These are phyloP conservation scores for Berberis thunbergii DNA, from an alignment of 164 flowering plant genomes.

Conservation along the genomic window DNA sequence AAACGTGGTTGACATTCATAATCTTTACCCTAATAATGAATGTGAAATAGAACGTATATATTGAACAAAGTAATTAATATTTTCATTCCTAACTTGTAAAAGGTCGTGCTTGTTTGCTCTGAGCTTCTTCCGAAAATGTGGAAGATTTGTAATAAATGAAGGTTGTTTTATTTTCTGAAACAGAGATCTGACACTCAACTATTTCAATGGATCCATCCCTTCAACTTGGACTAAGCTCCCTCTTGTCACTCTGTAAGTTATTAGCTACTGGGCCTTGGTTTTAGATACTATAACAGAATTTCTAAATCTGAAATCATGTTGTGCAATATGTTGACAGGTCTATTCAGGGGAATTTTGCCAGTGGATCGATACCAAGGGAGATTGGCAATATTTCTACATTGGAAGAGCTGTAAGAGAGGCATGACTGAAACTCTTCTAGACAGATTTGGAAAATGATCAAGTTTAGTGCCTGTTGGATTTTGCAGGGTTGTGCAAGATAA, in stretches of 20 bases:
- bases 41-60: neutral
- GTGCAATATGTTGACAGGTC: constrained; percentile 28
- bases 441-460: too few relatives aligned
- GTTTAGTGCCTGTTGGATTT: neutral
- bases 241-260: constrained; percentile 50
- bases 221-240: constrained; percentile 31
- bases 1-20: neutral
- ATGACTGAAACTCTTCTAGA: neutral
- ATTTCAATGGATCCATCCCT: constrained; percentile 24
- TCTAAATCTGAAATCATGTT: neutral
- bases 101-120: neutral
- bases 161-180: neutral
- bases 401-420: constrained; percentile 13
- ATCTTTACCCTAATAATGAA: neutral
- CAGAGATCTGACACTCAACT: constrained; percentile 60
- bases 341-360: constrained; percentile 54
- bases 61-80: neutral
- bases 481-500: constrained; percentile 17
- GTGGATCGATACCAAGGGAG: constrained; percentile 27
- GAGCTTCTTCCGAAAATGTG: neutral
- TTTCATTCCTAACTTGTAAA: neutral
- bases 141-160: neutral
- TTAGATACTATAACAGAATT: neutral
- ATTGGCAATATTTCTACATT: constrained; percentile 17
- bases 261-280: neutral